Conservation (phyloP, 2,329 filamentous ascomycete genomes). For the Aspergillus cejpii region DNA sequence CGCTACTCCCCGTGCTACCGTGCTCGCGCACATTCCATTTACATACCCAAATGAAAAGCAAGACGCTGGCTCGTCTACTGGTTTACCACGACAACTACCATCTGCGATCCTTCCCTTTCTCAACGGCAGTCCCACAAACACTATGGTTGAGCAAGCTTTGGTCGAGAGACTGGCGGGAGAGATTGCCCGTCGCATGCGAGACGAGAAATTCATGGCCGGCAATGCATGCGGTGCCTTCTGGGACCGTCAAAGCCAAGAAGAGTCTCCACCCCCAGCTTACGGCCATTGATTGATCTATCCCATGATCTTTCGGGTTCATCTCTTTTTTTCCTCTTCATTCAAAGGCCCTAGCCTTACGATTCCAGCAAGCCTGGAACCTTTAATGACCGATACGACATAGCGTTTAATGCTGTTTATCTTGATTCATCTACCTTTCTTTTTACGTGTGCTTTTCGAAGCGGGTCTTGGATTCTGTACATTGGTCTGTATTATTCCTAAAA, state of each 20-base stretch:
- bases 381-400: constrained; percentile 21
- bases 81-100: constrained; percentile 24
- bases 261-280: constrained; percentile 41
- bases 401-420: constrained; percentile 13
- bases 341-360: background rate
- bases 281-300: constrained; percentile 29
- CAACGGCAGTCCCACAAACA: constrained; percentile 26
- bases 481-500: constrained; percentile 20
- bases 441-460: constrained; percentile 18
- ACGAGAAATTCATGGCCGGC: constrained; percentile 58
- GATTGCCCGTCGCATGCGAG: constrained; percentile 75
- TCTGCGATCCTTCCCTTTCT: constrained; percentile 33
- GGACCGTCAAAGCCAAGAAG: constrained; percentile 32
- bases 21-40: constrained; percentile 15
- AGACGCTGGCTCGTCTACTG: constrained; percentile 24
- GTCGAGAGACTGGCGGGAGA: constrained; percentile 75
- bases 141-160: constrained; percentile 43
- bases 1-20: constrained; percentile 30
- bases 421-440: background rate
- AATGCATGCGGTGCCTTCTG: constrained; percentile 33
- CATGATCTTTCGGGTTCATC: constrained; percentile 8
- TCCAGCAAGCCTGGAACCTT: constrained; percentile 16
- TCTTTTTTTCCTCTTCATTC: constrained; percentile 11
- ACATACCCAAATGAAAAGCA: constrained; percentile 21
- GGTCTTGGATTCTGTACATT: constrained; percentile 22